Base-by-base conservation (phyloP, 176 grass and related monocot genomes). In the Zea luxurians region DNA sequence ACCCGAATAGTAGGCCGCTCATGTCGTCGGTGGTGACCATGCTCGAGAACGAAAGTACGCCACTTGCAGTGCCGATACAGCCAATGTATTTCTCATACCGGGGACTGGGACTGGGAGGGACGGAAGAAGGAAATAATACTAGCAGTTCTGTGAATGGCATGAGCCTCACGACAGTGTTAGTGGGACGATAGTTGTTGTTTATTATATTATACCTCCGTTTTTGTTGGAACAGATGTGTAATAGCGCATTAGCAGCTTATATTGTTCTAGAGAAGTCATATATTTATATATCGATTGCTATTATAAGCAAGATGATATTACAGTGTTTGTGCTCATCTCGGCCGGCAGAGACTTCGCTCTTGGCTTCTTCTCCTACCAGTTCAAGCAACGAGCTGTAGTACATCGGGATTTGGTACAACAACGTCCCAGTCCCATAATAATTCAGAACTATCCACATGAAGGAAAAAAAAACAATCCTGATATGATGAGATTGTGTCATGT, bases 11-110 rank as follows among this genome's bases (percentile, higher is more conserved):
- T 18, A 89, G 87, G 64, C 90, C 90, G 37, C 80, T 46, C 4
- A 87, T 90, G 79, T 87, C 84, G 46, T 73, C 42, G 0, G 78
- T 89, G 9, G 69, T 86, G 13, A 76, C 66, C 78, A 84, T 89
- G 83, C 42, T 93, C 11, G 80, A 73, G 76, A 93, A 62, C 4
- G 41, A 78, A 64, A 64, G 13, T 11, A 64, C 62, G 10, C 1
- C 37, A 8, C 66, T 89, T 10, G 42, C 66, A 0, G 7, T 40
- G 38, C 87, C 87, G 17, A 87, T 78, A 21, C 71, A 53, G 20
- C 75, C 80, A 3, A 45, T 74, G 37, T 89, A 80, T 85, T 83
- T 71, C 12, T 49, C 21, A 13, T 8, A 71, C 3, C 6, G 2
- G 21, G 46, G 45, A 50, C 47, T n/a, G n/a, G n/a, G n/a, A n/a